Base-by-base conservation (phyloP, 208 protist species). In the Trypanosomatidae sp. region DNA sequence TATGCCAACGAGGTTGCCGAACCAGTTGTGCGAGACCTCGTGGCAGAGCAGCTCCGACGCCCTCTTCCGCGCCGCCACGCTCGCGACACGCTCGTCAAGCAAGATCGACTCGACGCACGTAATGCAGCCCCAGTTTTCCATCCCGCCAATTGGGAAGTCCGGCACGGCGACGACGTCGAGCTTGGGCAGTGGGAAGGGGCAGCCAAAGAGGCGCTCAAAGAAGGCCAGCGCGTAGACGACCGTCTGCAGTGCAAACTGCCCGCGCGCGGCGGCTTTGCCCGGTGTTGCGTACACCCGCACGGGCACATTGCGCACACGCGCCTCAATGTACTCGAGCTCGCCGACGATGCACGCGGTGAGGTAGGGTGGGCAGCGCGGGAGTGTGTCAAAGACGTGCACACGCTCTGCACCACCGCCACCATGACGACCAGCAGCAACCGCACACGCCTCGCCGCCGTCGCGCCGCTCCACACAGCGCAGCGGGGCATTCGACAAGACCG, bases 1-100 rank as follows among this genome's bases (percentile, higher is more conserved):
- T 63, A 98, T 96, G n/a, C 93, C 97, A 30, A 99, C 97, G n/a
- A 98, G 74, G 69, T 99, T 98, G 33, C 96, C 94, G 53, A 98
- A 97, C 95, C 94, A 98, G 65, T 96, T 92, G 72, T 98, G 96
- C 24, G 93, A 95, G 6, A 99, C 66, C 67, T 99, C 97, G 59
- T 99, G 96, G 38, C 73, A 86, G 11, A 99, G 35, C 0, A 98
- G 70, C 41, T 80, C 81, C 4, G 85, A 88, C 20, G 80, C 73
- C 10, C 61, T n/a, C 56, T 97, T 88, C 53, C 80, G 70, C 15
- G 65, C 47, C 2, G 42, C 30, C 3, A 79, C 53, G 35, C 84
- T 74, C 15, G 86, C 54, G n/a, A 43, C 73, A 24, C 47, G 26
- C 33, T 56, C 57, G 46, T 96, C 71, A 7, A 97, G 54, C 8